A percentile compares a stretch with the other conserved stretches of the same genome.
phyloP scores from a whole-genome alignment of 495 filamentous ascomycete genomes.

The Cetradonia linearis region DNA sequence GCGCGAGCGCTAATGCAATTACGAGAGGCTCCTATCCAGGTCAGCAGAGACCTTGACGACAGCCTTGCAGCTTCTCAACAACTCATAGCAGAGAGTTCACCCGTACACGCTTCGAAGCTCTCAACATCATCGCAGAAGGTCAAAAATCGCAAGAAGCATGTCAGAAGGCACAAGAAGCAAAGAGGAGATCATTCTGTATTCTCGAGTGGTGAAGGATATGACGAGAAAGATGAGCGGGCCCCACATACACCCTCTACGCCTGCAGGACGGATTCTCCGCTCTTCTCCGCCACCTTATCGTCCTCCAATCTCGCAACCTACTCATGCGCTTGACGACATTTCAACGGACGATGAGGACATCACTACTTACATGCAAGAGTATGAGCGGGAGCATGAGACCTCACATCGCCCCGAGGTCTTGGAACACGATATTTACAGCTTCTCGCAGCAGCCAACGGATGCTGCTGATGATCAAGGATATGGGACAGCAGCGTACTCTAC shows the following conservation, averaged over 20 bases:
- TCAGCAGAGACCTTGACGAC: conserved; percentile 1
- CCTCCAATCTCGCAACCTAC: background rate
- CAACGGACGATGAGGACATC: conserved; percentile 23
- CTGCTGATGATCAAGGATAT: background rate
- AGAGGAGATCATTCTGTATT: background rate
- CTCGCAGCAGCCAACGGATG: conserved; percentile 10
- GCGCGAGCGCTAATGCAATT: conserved; percentile 19
- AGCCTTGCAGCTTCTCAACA: conserved; percentile 10
- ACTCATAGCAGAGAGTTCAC: conserved; percentile 16
- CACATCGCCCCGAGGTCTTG: background rate
- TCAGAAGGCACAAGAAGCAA: background rate
- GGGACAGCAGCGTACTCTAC: conserved; percentile 2
- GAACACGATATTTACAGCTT: conserved; percentile 7
- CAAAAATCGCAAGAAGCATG: conserved; percentile 7
- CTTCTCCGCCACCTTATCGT: background rate
- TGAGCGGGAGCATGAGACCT: conserved; percentile 12
- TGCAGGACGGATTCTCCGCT: conserved; percentile 1
- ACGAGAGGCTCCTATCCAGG: conserved; percentile 2
- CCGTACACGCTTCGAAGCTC: background rate
- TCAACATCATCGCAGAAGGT: conserved; percentile 4
- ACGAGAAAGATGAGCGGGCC: conserved; percentile 1
- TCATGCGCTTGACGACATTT: conserved; percentile 22
- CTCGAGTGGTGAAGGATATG: background rate
- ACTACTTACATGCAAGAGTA: conserved; percentile 13
- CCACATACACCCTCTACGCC: conserved; percentile 14